Evolutionary conservation across 306 rosid species (phyloP), one percentile per base, ranked within the genome.

Genomic region (Nissolia schottii): DNA sequence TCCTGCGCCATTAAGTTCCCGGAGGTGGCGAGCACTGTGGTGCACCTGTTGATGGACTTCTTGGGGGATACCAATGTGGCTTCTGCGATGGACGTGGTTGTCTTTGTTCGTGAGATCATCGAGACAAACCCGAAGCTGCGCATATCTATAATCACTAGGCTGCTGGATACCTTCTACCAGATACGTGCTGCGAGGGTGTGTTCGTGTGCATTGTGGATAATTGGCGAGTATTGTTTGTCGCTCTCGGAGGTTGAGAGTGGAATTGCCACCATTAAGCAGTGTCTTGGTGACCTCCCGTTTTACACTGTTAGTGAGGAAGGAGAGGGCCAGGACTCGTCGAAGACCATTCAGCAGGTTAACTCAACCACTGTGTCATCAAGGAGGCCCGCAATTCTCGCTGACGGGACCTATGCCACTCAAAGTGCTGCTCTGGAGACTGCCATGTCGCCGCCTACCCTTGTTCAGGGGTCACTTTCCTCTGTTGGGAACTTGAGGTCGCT

Each of bases 361-460:
- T 71, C 99, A 7, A 67, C 91, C 69, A 81, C 90, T 0, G 79
- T 92, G 54, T 95, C 99, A 29, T 95, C 99, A 37, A 88, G 95
- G 81, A 84, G 99, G 85, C 99, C 99, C 1, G 97, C 95, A 0
- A 80, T 92, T 73, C 97, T 95, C 31, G 93, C 99, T 0, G 99
- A 95, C 49, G 99, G 99, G 63, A 95, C 99, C 64, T 95, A 95
- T 86, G 99, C 99, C 43, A 95, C 99, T 50, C 99, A 95, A 80
- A 89, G 97, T 84, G 99, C 99, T 59, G 96, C 96, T 5, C 72
- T 91, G 40, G 99, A 95, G 80, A 95, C 97, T 71, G 96, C 92
- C 45, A 82, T 89, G 87, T 89, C 96, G 3, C 96, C 93, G 0
- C 96, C 96, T 27, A 89, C 94, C 74, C 80, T 88, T 64, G 89